A percentile compares a stretch with the other conserved stretches of the same genome.
Evolutionary conservation across 1,284 basidiomycete species (phyloP).

Genomic region (Somion occarium): DNA sequence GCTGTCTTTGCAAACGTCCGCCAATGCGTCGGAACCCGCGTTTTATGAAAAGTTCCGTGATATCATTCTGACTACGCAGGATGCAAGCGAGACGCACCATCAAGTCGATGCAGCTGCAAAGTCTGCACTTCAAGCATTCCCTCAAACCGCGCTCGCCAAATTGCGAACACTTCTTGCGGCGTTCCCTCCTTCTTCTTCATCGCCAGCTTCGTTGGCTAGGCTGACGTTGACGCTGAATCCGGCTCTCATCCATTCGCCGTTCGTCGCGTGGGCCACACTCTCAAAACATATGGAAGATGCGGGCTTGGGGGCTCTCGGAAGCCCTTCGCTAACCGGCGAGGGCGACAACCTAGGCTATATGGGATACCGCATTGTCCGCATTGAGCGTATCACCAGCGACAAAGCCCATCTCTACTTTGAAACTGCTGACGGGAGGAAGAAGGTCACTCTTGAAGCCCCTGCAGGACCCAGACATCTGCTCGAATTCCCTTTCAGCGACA

Average conservation of each 20-base stretch:
- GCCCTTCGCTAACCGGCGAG: conserved; percentile 35
- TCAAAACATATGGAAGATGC: conserved; percentile 47
- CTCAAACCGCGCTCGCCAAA: conserved; percentile 56
- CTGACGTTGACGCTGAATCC: conserved; percentile 54
- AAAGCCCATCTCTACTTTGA: conserved; percentile 41
- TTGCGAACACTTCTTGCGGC: conserved; percentile 36
- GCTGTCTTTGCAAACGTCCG: conserved; percentile 34
- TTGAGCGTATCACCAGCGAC: conserved; percentile 35
- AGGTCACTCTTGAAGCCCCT: conserved; percentile 35
- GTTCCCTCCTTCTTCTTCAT: conserved; percentile 41
- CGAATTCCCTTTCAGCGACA: conserved; percentile 19
- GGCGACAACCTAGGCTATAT: conserved; percentile 44
- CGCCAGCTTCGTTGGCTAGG: conserved; percentile 45
- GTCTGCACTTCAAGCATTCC: conserved; percentile 52
- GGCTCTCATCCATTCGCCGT: conserved; percentile 45
- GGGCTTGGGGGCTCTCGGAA: conserved; percentile 49
- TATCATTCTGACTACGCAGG: conserved; percentile 56
- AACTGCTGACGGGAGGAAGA: conserved; percentile 22
- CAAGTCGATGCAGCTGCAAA: conserved; percentile 46
- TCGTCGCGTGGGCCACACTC: conserved; percentile 58
- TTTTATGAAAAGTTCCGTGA: conserved; percentile 43
- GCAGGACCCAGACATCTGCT: conserved; percentile 38
- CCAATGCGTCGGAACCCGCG: conserved; percentile 8
- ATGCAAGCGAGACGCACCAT: conserved; percentile 51
- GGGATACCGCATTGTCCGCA: conserved; percentile 42